Conservation (phyloP, 768 basidiomycete genomes). For the Lactarius hatsudake region DNA sequence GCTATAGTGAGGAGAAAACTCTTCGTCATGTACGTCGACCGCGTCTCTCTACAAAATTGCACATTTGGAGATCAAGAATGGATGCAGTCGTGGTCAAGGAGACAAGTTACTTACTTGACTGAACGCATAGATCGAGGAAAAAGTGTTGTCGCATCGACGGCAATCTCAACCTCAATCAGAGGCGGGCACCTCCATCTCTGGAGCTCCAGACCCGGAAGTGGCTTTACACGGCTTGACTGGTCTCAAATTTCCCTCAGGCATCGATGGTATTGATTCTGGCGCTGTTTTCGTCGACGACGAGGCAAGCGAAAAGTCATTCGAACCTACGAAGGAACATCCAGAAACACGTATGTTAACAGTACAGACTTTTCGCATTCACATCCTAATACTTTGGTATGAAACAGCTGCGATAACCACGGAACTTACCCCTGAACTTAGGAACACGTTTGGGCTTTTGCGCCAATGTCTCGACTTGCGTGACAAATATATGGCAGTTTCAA, state of each 20-base stretch:
- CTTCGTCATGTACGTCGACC: slow-evolving; percentile 60
- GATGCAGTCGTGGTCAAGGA: not conserved
- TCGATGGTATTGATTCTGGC: slow-evolving; percentile 10
- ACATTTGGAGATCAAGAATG: not conserved
- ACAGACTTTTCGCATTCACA: slow-evolving; percentile 22
- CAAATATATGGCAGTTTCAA: slow-evolving; percentile 87
- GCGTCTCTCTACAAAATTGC: not conserved
- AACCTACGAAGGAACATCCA: slow-evolving; percentile 14
- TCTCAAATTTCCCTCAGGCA: slow-evolving; percentile 1
- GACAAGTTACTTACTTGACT: slow-evolving; percentile 7
- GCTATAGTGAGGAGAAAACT: slow-evolving; percentile 75
- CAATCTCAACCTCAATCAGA: slow-evolving; percentile 47
- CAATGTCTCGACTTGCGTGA: slow-evolving; percentile 89
- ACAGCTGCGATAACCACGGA: slow-evolving; percentile 10
- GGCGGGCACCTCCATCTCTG: slow-evolving; percentile 36
- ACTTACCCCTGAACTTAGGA: slow-evolving; percentile 32
- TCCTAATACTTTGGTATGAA: slow-evolving; percentile 14
- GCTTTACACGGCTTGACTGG: not conserved
- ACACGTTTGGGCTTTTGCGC: slow-evolving; percentile 68
- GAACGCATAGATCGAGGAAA: slow-evolving; percentile 63
- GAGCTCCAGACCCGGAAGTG: slow-evolving; percentile 9
- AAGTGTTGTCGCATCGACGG: slow-evolving; percentile 63
- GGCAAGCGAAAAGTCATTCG: slow-evolving; percentile 1
- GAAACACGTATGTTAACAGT: slow-evolving; percentile 5
- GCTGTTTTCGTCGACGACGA: slow-evolving; percentile 6